Conservation (phyloP, 257 asterid genomes). For the Plantago elongata region DNA sequence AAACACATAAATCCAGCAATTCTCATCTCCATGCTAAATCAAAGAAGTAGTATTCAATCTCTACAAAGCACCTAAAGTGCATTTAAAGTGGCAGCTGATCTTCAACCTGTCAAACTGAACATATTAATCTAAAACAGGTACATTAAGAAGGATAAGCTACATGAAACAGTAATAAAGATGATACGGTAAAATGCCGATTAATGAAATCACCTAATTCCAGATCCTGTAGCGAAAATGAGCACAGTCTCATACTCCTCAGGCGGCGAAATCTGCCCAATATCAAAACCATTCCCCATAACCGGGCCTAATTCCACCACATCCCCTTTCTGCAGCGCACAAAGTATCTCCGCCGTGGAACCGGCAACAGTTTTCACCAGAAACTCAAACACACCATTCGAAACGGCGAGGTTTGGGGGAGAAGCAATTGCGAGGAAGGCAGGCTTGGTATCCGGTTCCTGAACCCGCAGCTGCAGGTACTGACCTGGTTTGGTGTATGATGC, state of each 20-base stretch:
- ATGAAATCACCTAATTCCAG: constrained; percentile 70
- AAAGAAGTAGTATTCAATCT: no score
- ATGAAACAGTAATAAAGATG: background rate
- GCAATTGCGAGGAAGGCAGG: constrained; percentile 89
- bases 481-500: constrained; percentile 74
- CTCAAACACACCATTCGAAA: constrained; percentile 60
- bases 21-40: no score
- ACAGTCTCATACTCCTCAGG: constrained; percentile 60
- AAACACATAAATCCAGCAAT: no score
- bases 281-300: constrained; percentile 77
- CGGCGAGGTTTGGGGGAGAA: constrained; percentile 76
- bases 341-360: constrained; percentile 84
- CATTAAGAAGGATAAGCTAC: no score
- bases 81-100: no score
- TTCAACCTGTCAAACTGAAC: no score
- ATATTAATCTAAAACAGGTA: no score
- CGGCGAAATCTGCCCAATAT: constrained; percentile 60
- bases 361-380: constrained; percentile 61
- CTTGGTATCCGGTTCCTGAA: constrained; percentile 47
- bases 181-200: background rate
- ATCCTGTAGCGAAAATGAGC: constrained; percentile 88
- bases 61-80: no score
- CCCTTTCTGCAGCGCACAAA: constrained; percentile 61
- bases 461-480: constrained; percentile 83
- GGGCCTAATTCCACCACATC: constrained; percentile 73